Conservation (phyloP, 1,139 yeast genomes). For the Arxiozyma telluris region DNA sequence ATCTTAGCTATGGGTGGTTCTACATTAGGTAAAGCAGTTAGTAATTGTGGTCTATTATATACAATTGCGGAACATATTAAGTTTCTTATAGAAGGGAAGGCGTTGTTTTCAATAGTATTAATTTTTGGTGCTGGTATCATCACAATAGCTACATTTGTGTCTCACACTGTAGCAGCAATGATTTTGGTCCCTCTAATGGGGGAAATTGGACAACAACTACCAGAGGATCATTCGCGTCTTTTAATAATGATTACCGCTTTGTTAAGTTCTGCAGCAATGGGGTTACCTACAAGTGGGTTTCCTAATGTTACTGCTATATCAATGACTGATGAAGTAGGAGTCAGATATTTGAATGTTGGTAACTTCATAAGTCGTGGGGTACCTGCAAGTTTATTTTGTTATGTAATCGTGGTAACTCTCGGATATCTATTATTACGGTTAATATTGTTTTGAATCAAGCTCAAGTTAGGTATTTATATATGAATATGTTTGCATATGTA, state of each 20-base stretch:
- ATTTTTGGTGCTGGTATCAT: constrained; percentile 73
- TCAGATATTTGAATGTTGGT: constrained; percentile 72
- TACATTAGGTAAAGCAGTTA: constrained; percentile 85
- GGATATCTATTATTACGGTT: constrained; percentile 69
- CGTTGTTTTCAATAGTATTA: constrained; percentile 59
- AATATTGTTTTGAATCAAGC: constrained; percentile 36
- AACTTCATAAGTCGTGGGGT: constrained; percentile 83
- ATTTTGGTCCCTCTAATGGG: constrained; percentile 82
- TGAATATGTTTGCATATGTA: not conserved
- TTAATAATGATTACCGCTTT: constrained; percentile 79
- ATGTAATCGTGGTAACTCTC: constrained; percentile 58
- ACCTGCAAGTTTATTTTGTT: constrained; percentile 71
- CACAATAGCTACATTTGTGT: constrained; percentile 84
- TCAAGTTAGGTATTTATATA: not conserved
- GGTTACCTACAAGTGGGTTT: constrained; percentile 91
- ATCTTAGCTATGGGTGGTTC: constrained; percentile 95
- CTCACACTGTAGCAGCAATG: constrained; percentile 92
- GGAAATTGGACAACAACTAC: constrained; percentile 68
- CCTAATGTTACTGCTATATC: constrained; percentile 95
- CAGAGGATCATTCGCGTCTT: constrained; percentile 38
- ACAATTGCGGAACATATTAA: constrained; percentile 70
- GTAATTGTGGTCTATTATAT: constrained; percentile 75
- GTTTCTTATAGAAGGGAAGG: constrained; percentile 46
- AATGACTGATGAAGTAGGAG: constrained; percentile 82
- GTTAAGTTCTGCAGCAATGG: constrained; percentile 90